These are phyloP conservation scores for Ogataea nitratoaversa DNA, from an alignment of 805 yeast species.

Conservation along the genomic window DNA sequence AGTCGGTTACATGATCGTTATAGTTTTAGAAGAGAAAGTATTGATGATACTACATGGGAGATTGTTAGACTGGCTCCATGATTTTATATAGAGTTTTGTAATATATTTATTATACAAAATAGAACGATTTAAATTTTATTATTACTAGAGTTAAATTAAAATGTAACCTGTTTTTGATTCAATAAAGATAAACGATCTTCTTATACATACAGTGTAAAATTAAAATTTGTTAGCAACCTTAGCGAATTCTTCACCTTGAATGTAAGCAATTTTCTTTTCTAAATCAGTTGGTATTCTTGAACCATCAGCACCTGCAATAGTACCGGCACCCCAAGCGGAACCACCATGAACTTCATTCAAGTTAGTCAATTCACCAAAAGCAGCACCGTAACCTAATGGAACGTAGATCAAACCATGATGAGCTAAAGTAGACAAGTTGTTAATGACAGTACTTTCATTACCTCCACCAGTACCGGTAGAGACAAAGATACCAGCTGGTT, in stretches of 20 bases:
- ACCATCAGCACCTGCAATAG: conserved; percentile 74
- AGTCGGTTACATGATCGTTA: conserved; percentile 89
- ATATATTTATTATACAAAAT: neutral
- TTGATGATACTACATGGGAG: conserved; percentile 52
- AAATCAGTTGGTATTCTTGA: conserved; percentile 60
- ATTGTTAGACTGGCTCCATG: conserved; percentile 68
- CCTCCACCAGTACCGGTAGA: conserved; percentile 85
- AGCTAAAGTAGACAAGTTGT: conserved; percentile 57
- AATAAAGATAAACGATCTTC: too few relatives aligned
- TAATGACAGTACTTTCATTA: conserved; percentile 68
- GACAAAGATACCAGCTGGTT: conserved; percentile 68
- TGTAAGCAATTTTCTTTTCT: conserved; percentile 59
- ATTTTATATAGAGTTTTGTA: neutral
- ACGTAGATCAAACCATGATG: conserved; percentile 81
- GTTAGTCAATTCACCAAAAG: conserved; percentile 49
- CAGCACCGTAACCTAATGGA: conserved; percentile 69
- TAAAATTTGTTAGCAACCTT: conserved; percentile 35
- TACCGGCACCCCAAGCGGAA: conserved; percentile 85
- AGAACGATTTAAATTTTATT: neutral
- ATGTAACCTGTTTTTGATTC: too few relatives aligned
- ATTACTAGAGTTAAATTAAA: too few relatives aligned
- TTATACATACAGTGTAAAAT: neutral
- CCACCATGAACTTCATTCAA: conserved; percentile 71
- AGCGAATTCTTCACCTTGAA: conserved; percentile 66
- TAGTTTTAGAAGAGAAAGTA: conserved; percentile 54